Evolutionary conservation across 805 yeast species (phyloP).

Genomic region (Dipodascus geniculatus): DNA sequence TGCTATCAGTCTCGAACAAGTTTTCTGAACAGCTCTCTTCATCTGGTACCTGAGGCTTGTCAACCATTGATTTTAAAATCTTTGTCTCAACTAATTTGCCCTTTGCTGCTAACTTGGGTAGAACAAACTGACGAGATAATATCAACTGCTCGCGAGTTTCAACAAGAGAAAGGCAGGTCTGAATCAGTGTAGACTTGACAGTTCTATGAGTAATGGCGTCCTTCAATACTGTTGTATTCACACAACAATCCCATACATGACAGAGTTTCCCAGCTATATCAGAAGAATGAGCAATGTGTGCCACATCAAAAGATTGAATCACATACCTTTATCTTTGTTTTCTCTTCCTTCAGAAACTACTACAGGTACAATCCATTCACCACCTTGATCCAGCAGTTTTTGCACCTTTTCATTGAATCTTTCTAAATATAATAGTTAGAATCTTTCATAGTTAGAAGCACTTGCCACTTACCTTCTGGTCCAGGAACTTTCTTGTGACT

Average conservation of each 20-base stretch:
- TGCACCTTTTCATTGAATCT: constrained; percentile 45
- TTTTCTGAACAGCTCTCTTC: neutral
- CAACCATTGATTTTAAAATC: neutral
- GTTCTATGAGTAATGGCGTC: constrained; percentile 52
- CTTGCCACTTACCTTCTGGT: constrained; percentile 31
- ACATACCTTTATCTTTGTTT: constrained; percentile 42
- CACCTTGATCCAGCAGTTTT: constrained; percentile 51
- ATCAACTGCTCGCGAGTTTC: constrained; percentile 42
- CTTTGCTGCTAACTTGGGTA: constrained; percentile 65
- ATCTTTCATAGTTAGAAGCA: constrained; percentile 9
- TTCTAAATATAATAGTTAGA: constrained; percentile 5
- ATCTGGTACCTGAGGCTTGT: neutral
- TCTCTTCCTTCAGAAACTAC: constrained; percentile 45
- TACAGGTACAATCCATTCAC: constrained; percentile 80
- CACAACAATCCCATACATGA: constrained; percentile 68
- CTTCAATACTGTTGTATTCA: constrained; percentile 48
- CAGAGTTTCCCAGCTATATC: constrained; percentile 38
- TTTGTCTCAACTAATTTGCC: constrained; percentile 43
- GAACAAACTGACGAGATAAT: constrained; percentile 48
- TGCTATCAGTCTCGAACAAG: neutral
- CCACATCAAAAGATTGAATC: neutral
- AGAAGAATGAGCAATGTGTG: no score
- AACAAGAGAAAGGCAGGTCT: constrained; percentile 75
- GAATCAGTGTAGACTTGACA: constrained; percentile 53
- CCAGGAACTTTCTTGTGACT: constrained; percentile 51